Evolutionary conservation across 1,284 basidiomycete species (phyloP), one percentile per base, ranked within the genome.

Genomic region (Cryptococcus sp.): DNA sequence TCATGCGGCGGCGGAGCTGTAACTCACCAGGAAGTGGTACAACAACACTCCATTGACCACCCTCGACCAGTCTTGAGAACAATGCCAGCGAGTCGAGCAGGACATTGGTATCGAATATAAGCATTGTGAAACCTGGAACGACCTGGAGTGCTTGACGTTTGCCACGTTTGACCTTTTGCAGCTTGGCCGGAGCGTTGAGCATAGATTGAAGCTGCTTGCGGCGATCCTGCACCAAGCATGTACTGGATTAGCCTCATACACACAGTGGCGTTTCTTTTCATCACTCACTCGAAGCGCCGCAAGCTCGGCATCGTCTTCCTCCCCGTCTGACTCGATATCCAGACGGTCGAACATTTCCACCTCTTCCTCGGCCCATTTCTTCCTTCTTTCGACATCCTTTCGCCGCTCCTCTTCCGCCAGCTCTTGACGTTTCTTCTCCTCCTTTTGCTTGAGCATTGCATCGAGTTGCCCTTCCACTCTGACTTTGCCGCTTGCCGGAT

Each of bases 91-190:
- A 89, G 0, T 89, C 89, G 5, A 97, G 83, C 0, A 97, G 80
- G 58, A 97, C 89, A 79, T 98, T 98, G 50, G 94, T 98, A 78
- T 98, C 94, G 67, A 97, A 82, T 6, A 99, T 87, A 52, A 99
- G 86, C 41, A 89, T 83, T 2, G 92, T 93, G 76, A 94, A 96
- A 1, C 94, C 93, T 0, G 91, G 84, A 6, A 90, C 80, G 57
- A 91, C 83, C 41, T 82, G 80, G n/a, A 89, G 71, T 8, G 80
- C 67, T 3, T 81, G 78, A 10, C 77, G 77, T 5, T 78, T 38
- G 16, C 59, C 55, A 46, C 64, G 61, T 37, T 57, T 59, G 26
- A 49, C 26, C 26, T 64, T 62, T 53, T 48, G 46, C 50, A 66
- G 20, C 70, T 67, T 40, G 65, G 50, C 20, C 1, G 58, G 53